Evolutionary conservation across 2,329 filamentous ascomycete species (phyloP).

Genomic region (Stagonosporopsis chrysanthemi): DNA sequence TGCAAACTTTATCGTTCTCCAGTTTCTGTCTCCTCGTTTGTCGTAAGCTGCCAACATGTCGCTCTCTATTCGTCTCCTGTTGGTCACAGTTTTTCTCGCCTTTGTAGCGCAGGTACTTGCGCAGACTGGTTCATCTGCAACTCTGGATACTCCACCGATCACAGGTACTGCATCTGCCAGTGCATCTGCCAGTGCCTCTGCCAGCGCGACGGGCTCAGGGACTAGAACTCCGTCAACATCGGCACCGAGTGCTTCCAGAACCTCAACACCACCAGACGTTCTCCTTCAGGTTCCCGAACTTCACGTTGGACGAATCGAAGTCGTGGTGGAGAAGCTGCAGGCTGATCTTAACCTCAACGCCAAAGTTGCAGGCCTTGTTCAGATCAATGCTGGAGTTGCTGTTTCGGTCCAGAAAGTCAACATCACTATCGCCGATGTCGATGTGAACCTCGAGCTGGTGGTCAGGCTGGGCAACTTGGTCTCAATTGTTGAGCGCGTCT

Average conservation of each 20-base stretch:
- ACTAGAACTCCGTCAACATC: slow-evolving; percentile 30
- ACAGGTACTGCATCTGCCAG: slow-evolving; percentile 29
- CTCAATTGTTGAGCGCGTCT: slow-evolving; percentile 67
- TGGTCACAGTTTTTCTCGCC: slow-evolving; percentile 38
- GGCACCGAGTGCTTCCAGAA: slow-evolving; percentile 37
- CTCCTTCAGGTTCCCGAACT: slow-evolving; percentile 65
- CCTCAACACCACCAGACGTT: slow-evolving; percentile 61
- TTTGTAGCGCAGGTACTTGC: slow-evolving; percentile 39
- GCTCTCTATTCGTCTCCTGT: slow-evolving; percentile 45
- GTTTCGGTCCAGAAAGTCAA: slow-evolving; percentile 61
- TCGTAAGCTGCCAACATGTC: slow-evolving; percentile 39
- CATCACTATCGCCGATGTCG: slow-evolving; percentile 67
- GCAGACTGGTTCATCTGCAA: slow-evolving; percentile 34
- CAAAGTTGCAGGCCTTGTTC: slow-evolving; percentile 65
- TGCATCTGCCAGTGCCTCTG: slow-evolving; percentile 6
- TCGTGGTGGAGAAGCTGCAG: slow-evolving; percentile 65
- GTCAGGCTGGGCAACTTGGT: slow-evolving; percentile 67
- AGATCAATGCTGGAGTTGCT: slow-evolving; percentile 59
- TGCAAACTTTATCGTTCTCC: background rate
- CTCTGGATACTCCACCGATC: slow-evolving; percentile 38
- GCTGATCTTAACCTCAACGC: slow-evolving; percentile 68
- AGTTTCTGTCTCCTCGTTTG: slow-evolving; percentile 20
- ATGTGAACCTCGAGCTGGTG: slow-evolving; percentile 66
- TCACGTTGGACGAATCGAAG: slow-evolving; percentile 65
- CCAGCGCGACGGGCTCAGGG: slow-evolving; percentile 11